phyloP scores from a whole-genome alignment of 176 grass and related monocot genomes.

The Hyparrhenia diplandra region DNA sequence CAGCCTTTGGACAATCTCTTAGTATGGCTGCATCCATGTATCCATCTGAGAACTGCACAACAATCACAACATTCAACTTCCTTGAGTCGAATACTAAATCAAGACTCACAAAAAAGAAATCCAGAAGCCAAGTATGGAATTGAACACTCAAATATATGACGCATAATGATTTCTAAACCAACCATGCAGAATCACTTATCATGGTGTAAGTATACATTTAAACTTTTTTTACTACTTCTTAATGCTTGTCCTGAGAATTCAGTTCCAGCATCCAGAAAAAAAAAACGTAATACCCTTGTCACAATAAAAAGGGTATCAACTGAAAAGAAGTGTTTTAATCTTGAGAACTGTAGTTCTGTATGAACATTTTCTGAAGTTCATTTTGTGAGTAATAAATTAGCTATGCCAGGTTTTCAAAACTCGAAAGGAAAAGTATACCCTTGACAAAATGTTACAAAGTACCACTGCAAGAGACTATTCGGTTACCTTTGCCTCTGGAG shows the following conservation, averaged over 20 bases:
- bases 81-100: not conserved
- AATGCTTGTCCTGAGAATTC: not conserved
- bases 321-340: not conserved
- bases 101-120: not conserved
- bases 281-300: not conserved
- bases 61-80: not conserved
- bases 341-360: not conserved
- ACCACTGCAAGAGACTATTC: not conserved
- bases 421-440: not conserved
- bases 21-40: constrained; percentile 66
- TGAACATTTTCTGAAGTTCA: not conserved
- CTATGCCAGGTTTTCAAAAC: not conserved
- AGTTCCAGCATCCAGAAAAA: not conserved
- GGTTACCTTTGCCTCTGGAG: constrained; percentile 70
- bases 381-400: not conserved
- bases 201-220: not conserved
- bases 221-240: not conserved
- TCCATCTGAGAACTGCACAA: constrained; percentile 85
- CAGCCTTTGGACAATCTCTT: constrained; percentile 56
- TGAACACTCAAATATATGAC: not conserved
- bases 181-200: not conserved
- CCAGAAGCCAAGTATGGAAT: not conserved
- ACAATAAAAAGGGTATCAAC: not conserved
- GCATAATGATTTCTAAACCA: not conserved
- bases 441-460: not conserved